A percentile compares a stretch with the other conserved stretches of the same genome.
Conservation (phyloP, 352 stramenopile species). For the Phytophthora syringae region DNA sequence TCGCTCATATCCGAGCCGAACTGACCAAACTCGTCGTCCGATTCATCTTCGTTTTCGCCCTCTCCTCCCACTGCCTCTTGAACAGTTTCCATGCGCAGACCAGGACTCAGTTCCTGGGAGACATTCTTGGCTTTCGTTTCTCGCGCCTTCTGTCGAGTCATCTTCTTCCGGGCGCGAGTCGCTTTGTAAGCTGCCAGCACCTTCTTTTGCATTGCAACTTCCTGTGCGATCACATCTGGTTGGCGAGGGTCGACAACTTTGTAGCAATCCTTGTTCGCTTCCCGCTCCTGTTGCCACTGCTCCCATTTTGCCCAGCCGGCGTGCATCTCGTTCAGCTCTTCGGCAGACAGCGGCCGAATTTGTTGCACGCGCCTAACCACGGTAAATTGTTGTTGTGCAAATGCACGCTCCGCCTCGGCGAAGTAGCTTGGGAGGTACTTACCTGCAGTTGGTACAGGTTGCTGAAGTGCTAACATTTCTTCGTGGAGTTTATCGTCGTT, state of each 20-base stretch:
- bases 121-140: slow-evolving; percentile 48
- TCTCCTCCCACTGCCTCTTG: slow-evolving; percentile 43
- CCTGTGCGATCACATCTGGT: slow-evolving; percentile 53
- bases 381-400: slow-evolving; percentile 40
- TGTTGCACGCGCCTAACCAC: slow-evolving; percentile 55
- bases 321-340: slow-evolving; percentile 49
- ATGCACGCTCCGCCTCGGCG: slow-evolving; percentile 19
- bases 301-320: slow-evolving; percentile 46
- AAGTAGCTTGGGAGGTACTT: slow-evolving; percentile 50
- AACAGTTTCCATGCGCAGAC: slow-evolving; percentile 67
- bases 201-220: slow-evolving; percentile 67
- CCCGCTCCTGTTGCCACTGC: slow-evolving; percentile 56
- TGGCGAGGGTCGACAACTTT: slow-evolving; percentile 66
- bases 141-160: slow-evolving; percentile 61
- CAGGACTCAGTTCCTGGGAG: slow-evolving; percentile 16
- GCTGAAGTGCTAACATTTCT: slow-evolving; percentile 45
- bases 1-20: slow-evolving; percentile 58
- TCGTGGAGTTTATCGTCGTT: slow-evolving; percentile 44
- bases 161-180: slow-evolving; percentile 60
- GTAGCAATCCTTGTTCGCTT: slow-evolving; percentile 72
- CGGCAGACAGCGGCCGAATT: slow-evolving; percentile 44
- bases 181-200: slow-evolving; percentile 74
- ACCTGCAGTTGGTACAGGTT: slow-evolving; percentile 50
- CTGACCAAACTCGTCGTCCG: slow-evolving; percentile 56
- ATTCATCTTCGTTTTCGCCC: slow-evolving; percentile 39